A percentile compares a stretch with the other conserved stretches of the same genome.
These are phyloP conservation scores for Spathaspora boniae DNA, from an alignment of 805 yeast genomes.

Conservation along the genomic window DNA sequence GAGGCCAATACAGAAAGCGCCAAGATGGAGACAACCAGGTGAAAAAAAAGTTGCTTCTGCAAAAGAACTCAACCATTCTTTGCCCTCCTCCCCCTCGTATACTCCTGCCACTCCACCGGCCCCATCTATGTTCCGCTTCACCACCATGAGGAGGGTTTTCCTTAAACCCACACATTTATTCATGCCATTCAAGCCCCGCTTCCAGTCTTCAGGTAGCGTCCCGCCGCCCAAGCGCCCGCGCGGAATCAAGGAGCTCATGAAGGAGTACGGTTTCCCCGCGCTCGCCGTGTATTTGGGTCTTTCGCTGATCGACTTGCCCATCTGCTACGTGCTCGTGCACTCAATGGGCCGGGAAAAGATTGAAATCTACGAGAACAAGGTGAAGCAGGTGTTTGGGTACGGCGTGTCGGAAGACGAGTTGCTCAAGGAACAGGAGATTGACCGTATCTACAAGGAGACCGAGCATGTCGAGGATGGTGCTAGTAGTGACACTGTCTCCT, in stretches of 20 bases:
- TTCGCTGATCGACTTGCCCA: slow-evolving; percentile 74
- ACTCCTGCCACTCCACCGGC: background rate
- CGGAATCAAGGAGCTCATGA: slow-evolving; percentile 62
- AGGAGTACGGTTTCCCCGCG: slow-evolving; percentile 90
- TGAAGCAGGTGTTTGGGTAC: slow-evolving; percentile 60
- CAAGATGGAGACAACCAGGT: background rate
- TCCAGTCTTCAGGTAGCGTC: slow-evolving; percentile 17
- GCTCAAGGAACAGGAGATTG: slow-evolving; percentile 31
- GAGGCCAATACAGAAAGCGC: too few species aligned
- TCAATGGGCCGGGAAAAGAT: slow-evolving; percentile 83
- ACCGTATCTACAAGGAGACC: slow-evolving; percentile 22
- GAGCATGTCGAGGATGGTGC: slow-evolving; percentile 15
- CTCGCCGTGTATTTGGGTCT: slow-evolving; percentile 77
- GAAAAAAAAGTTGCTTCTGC: too few species aligned
- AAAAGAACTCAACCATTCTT: too few species aligned
- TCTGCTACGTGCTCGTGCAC: slow-evolving; percentile 81
- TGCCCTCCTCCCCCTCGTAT: too few species aligned
- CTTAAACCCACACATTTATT: background rate
- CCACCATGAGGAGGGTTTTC: slow-evolving; percentile 5
- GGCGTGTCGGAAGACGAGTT: slow-evolving; percentile 48
- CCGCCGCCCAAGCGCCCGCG: slow-evolving; percentile 35
- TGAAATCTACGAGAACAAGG: slow-evolving; percentile 58
- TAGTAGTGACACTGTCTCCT: slow-evolving; percentile 14
- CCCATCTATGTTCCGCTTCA: slow-evolving; percentile 5
- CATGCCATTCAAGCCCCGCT: slow-evolving; percentile 10